Base-by-base conservation (phyloP, 1,284 basidiomycete genomes). In the Porogramme epimiltina region DNA sequence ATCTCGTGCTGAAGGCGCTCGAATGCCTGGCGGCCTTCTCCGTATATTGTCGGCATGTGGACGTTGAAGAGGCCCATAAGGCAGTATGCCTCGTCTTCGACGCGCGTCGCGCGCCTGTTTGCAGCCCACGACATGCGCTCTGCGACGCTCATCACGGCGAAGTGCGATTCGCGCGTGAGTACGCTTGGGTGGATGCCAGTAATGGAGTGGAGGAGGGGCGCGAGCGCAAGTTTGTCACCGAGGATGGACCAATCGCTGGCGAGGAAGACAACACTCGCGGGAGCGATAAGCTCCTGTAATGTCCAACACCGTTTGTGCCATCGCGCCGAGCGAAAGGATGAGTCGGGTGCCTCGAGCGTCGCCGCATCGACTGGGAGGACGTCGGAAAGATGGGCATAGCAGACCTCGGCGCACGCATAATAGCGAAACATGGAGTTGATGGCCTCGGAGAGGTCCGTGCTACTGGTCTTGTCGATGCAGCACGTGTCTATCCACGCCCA, bases 401-500 rank as follows among this genome's bases (percentile, higher is more conserved):
- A 51, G 3, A 45, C 31, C 38, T 51, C 49, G 5, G 49, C 20
- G 1, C 8, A 24, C 3, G 34, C 10, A 13, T 51, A 51, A 37
- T 38, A 51, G 18, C 18, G 36, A 20, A 23, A 50, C 48, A 50
- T 49, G 22, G 47, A 42, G 41, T 49, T 49, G 31, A 49, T 49
- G 11, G 41, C 47, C 34, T 49, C 47, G 15, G 47, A 49, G 19
- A 48, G 31, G 20, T 48, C 47, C 19, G 22, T 36, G 23, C 47
- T 48, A 33, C 47, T 48, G 28, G 47, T 42, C 47, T 48, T 48
- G 48, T 45, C 42, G 42, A 50, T 50, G 37, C 42, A 50, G 28
- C 42, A 51, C 2, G 49, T 41, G 24, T 51, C 43, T 11, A 42
- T 45, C 48, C 48, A 50, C 3, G 45, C 18, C 48, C 48, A 50